Evolutionary conservation across 768 basidiomycete species (phyloP), one percentile per base, ranked within the genome.

Genomic region (Ramaria sp.): DNA sequence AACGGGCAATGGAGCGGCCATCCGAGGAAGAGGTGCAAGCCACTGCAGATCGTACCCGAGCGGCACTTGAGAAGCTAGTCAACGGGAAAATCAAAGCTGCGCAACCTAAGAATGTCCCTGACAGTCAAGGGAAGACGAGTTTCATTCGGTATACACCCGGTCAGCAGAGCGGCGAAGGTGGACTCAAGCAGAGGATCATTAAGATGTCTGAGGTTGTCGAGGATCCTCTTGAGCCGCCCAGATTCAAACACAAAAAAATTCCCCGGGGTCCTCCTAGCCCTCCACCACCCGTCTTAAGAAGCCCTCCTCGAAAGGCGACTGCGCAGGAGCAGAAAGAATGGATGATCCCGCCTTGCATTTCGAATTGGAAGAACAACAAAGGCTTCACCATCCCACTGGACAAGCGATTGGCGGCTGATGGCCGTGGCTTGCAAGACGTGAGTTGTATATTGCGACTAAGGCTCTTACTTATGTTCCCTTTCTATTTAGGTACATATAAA

Each of bases 341-440:
- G 96, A 96, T 97, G 93, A 97, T 99, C 57, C 96, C 96, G 17
- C 96, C 96, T 17, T 98, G 95, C 69, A 97, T 99, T 59, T 95
- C 91, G 27, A 99, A 99, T 72, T 99, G 96, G 96, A 99, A 99
- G 76, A 99, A 99, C 76, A 97, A 98, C 83, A 99, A 98, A 73
- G 96, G 96, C 79, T 99, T 94, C 69, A 98, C 96, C 1, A 97
- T 98, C 65, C 95, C 96, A 38, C 78, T 98, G 34, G 96, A 98
- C 68, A 98, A 99, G 73, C 89, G 95, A 61, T 75, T 99, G 53
- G 96, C 96, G 39, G 95, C 96, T 3, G 96, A 98, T 69, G 95
- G 95, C n/a, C 81, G 95, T 63, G 96, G 96, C 58, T 77, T 99
- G 34, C 96, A 99, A 71, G 96, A 99, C 68, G 95, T 96, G 61